These are phyloP conservation scores for Leavenworthia alabamica DNA, from an alignment of 345 rosid genomes.

Conservation along the genomic window DNA sequence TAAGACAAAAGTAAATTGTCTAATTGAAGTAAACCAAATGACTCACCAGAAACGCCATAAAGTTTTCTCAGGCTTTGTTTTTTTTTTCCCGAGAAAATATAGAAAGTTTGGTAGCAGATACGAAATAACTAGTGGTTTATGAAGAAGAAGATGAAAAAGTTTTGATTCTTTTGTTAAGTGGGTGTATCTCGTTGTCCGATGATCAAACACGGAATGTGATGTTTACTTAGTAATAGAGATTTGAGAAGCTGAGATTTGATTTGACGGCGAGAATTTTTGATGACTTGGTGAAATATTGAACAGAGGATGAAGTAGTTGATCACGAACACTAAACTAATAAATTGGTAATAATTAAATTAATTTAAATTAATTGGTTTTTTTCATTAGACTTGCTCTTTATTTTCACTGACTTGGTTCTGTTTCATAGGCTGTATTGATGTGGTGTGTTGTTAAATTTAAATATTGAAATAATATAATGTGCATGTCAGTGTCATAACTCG, in stretches of 20 bases:
- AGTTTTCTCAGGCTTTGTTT: not conserved
- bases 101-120: constrained; percentile 4
- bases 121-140: not conserved
- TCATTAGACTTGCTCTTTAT: constrained; percentile 1
- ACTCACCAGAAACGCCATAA: constrained; percentile 18
- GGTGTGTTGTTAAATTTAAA: not conserved
- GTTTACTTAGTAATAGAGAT: not conserved
- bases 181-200: constrained; percentile 14
- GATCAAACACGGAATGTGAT: constrained; percentile 20
- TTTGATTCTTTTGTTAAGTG: constrained; percentile 13
- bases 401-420: not conserved
- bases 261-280: constrained; percentile 13
- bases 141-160: not conserved
- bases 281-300: constrained; percentile 20
- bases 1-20: not conserved
- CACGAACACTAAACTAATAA: constrained; percentile 10
- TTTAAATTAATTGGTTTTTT: not conserved
- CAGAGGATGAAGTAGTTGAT: constrained; percentile 23
- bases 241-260: not conserved
- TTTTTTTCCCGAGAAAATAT: not conserved
- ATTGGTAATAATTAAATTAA: not conserved
- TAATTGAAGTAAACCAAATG: not conserved
- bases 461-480: not conserved
- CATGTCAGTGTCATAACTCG: not conserved
- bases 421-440: not conserved